Base-by-base conservation (phyloP, 805 yeast species). In the Hanseniaspora occidentalis region DNA sequence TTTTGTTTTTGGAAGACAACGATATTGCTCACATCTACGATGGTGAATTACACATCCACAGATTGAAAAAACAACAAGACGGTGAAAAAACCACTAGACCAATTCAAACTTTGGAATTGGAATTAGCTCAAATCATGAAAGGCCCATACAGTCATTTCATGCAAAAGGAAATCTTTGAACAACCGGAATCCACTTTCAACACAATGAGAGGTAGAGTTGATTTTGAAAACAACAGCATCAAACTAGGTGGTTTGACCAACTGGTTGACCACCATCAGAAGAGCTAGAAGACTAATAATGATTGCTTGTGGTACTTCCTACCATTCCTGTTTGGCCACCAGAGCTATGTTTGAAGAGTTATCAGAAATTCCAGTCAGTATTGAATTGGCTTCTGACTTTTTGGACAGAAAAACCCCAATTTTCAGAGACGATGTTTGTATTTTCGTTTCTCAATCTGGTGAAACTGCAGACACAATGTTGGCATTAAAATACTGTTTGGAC, bases 181-280 rank as follows among this genome's bases (percentile, higher is more conserved):
- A 92, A 67, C 98, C 98, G 29, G 98, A 92, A 58, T 88, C 97
- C 3, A 82, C 96, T 39, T 82, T 88, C 61, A 92, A 92, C 69
- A 92, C 99, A 39, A 92, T 92, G 98, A 82, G 98, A 71, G 99
- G 99, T 57, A 84, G 99, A 70, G 71, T 92, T 46, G 97, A 92
- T 64, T 92, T 92, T 57, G 86, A 78, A 35, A 78, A 79, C 59
- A 70, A 71, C 52, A 68, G 65, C 34, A 81, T 92, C 50, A 82
- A 74, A 49, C 71, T 92, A 45, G 98, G 98, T 56, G 99, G 99
- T 31, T 71, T 92, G 55, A 76, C 81, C 51, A 71, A 81, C 13
- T 84, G 79, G 73, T 69, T 92, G 47, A 77, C 92, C 22, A 83
- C 92, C 36, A 84, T 92, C 47, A 77, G 97, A 66, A 77, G 96